A percentile compares a stretch with the other conserved stretches of the same genome.
These are phyloP conservation scores for Lactifluus echinatus DNA, from an alignment of 768 basidiomycete species.

Conservation along the genomic window DNA sequence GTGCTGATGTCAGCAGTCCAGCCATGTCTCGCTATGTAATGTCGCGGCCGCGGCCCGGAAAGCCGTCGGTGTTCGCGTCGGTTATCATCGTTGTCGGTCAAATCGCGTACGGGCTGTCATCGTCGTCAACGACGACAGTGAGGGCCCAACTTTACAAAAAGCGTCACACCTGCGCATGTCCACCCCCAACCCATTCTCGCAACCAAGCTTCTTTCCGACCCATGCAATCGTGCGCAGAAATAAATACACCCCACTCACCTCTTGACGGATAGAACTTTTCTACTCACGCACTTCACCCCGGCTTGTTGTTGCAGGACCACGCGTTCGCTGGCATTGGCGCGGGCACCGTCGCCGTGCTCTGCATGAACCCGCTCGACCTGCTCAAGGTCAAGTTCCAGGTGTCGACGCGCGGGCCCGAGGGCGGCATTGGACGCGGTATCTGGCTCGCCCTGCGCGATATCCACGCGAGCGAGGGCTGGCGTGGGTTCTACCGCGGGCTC, in stretches of 20 bases:
- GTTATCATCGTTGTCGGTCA: background rate
- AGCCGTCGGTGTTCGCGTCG: too few species aligned
- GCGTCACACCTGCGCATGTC: slow-evolving; percentile 5
- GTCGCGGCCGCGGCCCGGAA: too few species aligned
- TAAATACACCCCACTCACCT: background rate
- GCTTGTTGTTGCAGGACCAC: slow-evolving; percentile 79
- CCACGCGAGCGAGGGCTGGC: slow-evolving; percentile 64
- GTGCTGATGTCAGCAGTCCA: too few species aligned
- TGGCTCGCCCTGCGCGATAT: slow-evolving; percentile 69
- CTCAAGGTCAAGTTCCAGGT: slow-evolving; percentile 94
- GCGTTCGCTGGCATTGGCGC: slow-evolving; percentile 90
- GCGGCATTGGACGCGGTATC: slow-evolving; percentile 63
- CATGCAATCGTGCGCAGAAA: slow-evolving; percentile 26
- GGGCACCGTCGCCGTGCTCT: slow-evolving; percentile 83
- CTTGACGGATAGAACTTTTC: too few species aligned
- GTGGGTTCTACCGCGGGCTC: slow-evolving; percentile 84
- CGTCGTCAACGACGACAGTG: background rate
- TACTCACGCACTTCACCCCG: too few species aligned
- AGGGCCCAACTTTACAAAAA: background rate
- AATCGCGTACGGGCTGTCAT: background rate
- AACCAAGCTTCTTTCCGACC: slow-evolving; percentile 23
- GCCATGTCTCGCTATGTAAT: too few species aligned
- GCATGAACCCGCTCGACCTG: slow-evolving; percentile 96
- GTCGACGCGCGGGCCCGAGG: slow-evolving; percentile 52
- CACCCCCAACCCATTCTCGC: slow-evolving; percentile 2